Evolutionary conservation across 768 basidiomycete genomes (phyloP).

Genomic region (Hericium erinaceus): DNA sequence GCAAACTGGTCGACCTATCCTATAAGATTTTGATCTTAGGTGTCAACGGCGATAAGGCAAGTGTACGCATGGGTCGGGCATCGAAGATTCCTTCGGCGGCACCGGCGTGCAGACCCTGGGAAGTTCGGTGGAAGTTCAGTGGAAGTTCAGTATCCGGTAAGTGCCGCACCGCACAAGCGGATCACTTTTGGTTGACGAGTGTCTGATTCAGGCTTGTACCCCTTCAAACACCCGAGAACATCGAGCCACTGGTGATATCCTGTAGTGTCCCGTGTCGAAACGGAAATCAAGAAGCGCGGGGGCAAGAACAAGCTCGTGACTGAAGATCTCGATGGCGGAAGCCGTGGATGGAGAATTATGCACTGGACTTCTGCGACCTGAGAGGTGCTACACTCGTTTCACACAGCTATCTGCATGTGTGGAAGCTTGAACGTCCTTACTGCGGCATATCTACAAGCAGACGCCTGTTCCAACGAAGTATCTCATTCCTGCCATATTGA

Average conservation of each 20-base stretch:
- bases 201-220: conserved; percentile 57
- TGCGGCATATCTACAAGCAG: conserved; percentile 49
- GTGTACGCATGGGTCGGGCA: conserved; percentile 89
- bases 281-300: conserved; percentile 80
- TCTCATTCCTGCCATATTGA: no score
- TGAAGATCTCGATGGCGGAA: conserved; percentile 66
- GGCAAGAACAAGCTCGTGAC: conserved; percentile 75
- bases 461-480: conserved; percentile 45
- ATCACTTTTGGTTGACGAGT: no score
- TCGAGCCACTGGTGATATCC: conserved; percentile 59
- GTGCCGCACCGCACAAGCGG: conserved; percentile 16
- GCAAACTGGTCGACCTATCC: conserved; percentile 67
- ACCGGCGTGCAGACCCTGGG: conserved; percentile 72
- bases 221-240: conserved; percentile 69
- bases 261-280: conserved; percentile 40
- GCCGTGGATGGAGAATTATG: conserved; percentile 79
- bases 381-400: conserved; percentile 34
- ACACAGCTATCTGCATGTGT: neutral
- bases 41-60: conserved; percentile 70
- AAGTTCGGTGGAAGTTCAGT: no score
- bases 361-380: conserved; percentile 95
- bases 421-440: neutral
- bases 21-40: conserved; percentile 86
- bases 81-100: conserved; percentile 88
- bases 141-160: conserved; percentile 92